Base-by-base conservation (phyloP, 2,329 filamentous ascomycete species). In the Sporothrix sp. region DNA sequence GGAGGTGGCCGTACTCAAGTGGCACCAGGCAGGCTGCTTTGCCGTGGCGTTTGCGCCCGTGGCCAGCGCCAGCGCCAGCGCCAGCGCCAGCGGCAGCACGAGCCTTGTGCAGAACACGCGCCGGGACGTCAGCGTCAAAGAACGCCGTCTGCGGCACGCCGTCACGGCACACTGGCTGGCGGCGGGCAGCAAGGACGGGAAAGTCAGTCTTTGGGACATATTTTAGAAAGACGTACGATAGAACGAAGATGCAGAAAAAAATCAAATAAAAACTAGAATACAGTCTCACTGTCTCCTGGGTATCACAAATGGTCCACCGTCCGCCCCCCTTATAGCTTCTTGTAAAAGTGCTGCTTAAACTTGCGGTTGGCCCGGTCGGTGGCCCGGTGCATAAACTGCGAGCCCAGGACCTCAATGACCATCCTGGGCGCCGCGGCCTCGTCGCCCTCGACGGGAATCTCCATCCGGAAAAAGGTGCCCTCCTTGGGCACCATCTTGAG, bases 161-260 rank as follows among this genome's bases (percentile, higher is more conserved):
- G 81, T 78, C 60, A 72, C 71, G 46, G 84, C 84, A 21, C 91
- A 97, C 65, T 97, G 91, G 90, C 65, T 97, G 47, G 93, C 85
- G 16, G 87, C 81, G 1, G 93, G 93, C 1, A 85, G 87, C 50
- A 98, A 97, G 65, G 93, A 97, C 69, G 93, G 91, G 16, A 95
- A 94, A 65, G 80, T 97, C 56, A 95, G 88, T 62, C 70, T 98
- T 58, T 98, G 93, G 93, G 87, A 96, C 69, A 82, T 97, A 52
- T 98, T 93, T 65, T 90, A 53, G 56, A 21, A 3, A 25, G 3
- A 30, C 5, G 4, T 5, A 11, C 8, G 3, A 3, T 11, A n/a
- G n/a, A n/a, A n/a, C n/a, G 18, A 39, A 7, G 11, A 23, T 39
- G n/a, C 11, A 39, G 11, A 37, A 3, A 20, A 42, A 16, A 27